Percentiles rank a stretch among this genome's conserved stretches.
These are phyloP conservation scores for Thraustochytrium sp. DNA, from an alignment of 352 stramenopile species.

Conservation along the genomic window DNA sequence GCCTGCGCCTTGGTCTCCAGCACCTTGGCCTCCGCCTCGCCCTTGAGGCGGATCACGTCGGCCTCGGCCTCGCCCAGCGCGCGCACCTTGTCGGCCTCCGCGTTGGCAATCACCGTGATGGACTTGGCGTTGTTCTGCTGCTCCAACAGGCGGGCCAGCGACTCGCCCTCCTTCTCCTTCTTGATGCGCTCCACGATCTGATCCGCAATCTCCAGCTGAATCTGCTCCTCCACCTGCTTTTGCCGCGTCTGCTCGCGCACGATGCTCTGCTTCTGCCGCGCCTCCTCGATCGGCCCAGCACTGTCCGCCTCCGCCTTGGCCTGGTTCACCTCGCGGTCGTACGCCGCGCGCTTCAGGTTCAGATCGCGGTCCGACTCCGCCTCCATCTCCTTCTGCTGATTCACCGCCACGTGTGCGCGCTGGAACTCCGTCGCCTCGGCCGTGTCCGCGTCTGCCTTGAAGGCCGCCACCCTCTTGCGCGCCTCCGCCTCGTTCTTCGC, in stretches of 20 bases:
- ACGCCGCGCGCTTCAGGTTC: constrained; percentile 46
- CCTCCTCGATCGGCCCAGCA: constrained; percentile 45
- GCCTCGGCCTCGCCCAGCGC: constrained; percentile 46
- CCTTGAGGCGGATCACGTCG: constrained; percentile 47
- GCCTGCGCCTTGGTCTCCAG: constrained; percentile 50
- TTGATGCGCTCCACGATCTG: constrained; percentile 46
- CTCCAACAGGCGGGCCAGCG: constrained; percentile 45
- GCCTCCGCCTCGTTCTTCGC: constrained; percentile 46
- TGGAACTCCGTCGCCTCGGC: constrained; percentile 42
- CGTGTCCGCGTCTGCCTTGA: constrained; percentile 47
- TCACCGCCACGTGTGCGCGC: constrained; percentile 44
- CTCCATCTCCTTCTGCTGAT: constrained; percentile 44
- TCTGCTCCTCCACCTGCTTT: constrained; percentile 43
- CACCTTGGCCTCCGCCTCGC: constrained; percentile 49
- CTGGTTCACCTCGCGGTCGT: constrained; percentile 42
- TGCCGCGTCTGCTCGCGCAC: constrained; percentile 46
- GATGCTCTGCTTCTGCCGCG: constrained; percentile 47
- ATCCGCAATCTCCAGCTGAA: constrained; percentile 47
- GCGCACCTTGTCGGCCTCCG: constrained; percentile 45
- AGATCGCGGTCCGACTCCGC: constrained; percentile 45
- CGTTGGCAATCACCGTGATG: constrained; percentile 40
- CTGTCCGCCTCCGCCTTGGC: constrained; percentile 33
- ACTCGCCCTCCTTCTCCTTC: constrained; percentile 47
- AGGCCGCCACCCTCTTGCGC: constrained; percentile 47
- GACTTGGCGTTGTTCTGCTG: constrained; percentile 48